Percentiles rank a stretch among this genome's conserved stretches.
phyloP scores from a whole-genome alignment of 2,329 filamentous ascomycete species.

The Sclerotinia sclerotiorum region DNA sequence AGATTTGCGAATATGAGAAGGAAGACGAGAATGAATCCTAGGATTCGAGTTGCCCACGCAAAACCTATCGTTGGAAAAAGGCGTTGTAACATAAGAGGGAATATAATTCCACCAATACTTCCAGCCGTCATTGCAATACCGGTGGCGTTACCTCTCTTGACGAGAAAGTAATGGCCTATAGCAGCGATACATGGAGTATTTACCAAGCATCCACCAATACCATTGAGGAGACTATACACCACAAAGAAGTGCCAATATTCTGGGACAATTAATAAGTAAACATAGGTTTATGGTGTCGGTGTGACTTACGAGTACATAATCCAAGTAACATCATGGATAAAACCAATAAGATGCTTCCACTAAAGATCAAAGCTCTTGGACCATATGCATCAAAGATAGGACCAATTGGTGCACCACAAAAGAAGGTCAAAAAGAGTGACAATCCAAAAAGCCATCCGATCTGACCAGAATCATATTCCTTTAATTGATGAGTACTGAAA shows the following conservation, averaged over 20 bases:
- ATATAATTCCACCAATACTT: constrained; percentile 56
- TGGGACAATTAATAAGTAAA: constrained; percentile 28
- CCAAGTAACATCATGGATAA: constrained; percentile 52
- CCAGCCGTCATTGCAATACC: constrained; percentile 65
- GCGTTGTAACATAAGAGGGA: constrained; percentile 49
- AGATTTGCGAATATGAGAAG: constrained; percentile 38
- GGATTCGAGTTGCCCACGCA: constrained; percentile 39
- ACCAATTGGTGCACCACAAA: constrained; percentile 67
- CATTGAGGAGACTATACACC: constrained; percentile 61
- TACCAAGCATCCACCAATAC: constrained; percentile 61
- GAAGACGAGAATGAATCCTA: constrained; percentile 39
- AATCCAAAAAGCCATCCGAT: constrained; percentile 61
- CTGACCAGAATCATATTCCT: constrained; percentile 54
- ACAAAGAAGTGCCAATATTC: constrained; percentile 71
- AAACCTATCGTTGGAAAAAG: constrained; percentile 41
- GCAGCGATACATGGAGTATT: constrained; percentile 65
- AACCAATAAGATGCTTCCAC: constrained; percentile 37
- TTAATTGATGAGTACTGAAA: constrained; percentile 59
- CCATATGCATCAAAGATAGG: constrained; percentile 69
- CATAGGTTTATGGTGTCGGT: background rate
- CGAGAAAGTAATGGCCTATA: constrained; percentile 64
- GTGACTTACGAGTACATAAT: constrained; percentile 51
- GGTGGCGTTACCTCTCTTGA: constrained; percentile 61
- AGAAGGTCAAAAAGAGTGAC: constrained; percentile 67
- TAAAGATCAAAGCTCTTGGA: constrained; percentile 46